These are phyloP conservation scores for Calocybe gangraenosa DNA, from an alignment of 768 basidiomycete species.

Conservation along the genomic window DNA sequence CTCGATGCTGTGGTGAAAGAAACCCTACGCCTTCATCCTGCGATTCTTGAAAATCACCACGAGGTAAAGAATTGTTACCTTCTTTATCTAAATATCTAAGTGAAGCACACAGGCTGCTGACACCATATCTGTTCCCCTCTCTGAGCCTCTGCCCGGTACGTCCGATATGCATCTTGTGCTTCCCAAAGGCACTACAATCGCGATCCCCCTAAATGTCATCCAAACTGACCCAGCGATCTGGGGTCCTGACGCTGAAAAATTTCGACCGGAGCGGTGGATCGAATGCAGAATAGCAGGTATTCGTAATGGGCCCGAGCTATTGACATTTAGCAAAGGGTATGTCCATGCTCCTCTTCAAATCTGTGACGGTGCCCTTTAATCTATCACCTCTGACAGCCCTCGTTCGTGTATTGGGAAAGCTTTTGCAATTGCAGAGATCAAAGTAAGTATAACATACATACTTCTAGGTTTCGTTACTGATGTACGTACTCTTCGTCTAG, in stretches of 20 bases:
- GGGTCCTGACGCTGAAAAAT: slow-evolving; percentile 56
- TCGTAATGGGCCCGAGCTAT: slow-evolving; percentile 37
- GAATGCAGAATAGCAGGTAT: slow-evolving; percentile 28
- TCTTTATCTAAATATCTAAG: not conserved
- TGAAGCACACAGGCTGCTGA: slow-evolving; percentile 37
- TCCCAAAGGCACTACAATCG: slow-evolving; percentile 52
- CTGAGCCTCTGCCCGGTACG: slow-evolving; percentile 44
- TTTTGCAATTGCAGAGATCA: slow-evolving; percentile 58
- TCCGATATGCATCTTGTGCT: slow-evolving; percentile 40
- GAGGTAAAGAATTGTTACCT: slow-evolving; percentile 32
- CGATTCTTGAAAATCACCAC: slow-evolving; percentile 64
- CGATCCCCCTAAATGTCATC: slow-evolving; percentile 53
- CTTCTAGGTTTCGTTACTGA: not conserved
- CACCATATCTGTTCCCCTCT: slow-evolving; percentile 51
- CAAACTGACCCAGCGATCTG: slow-evolving; percentile 50
- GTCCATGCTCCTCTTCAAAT: slow-evolving; percentile 11
- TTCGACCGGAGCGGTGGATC: slow-evolving; percentile 64
- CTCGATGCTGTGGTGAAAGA: slow-evolving; percentile 62
- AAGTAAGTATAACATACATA: slow-evolving; percentile 30
- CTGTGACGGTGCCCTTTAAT: slow-evolving; percentile 6
- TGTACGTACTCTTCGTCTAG: slow-evolving; percentile 14
- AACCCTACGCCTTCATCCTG: slow-evolving; percentile 56
- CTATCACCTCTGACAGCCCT: slow-evolving; percentile 35
- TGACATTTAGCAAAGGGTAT: slow-evolving; percentile 59
- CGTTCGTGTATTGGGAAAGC: slow-evolving; percentile 57